phyloP scores from a whole-genome alignment of 1,139 yeast genomes.

The Pichia sp. region DNA sequence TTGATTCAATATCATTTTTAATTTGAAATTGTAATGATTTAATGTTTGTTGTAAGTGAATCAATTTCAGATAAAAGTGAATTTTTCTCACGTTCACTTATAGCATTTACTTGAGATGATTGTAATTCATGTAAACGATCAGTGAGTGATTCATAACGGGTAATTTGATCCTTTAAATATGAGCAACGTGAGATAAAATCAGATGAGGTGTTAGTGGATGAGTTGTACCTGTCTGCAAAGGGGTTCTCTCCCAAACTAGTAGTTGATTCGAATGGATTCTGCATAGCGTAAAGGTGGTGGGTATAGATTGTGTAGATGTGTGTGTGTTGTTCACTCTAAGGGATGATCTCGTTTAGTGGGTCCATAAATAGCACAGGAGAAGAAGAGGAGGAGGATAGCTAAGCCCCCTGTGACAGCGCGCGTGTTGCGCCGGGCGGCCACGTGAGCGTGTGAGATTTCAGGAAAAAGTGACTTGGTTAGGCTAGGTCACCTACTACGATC shows the following conservation, averaged over 20 bases:
- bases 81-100: constrained; percentile 12
- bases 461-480: too few relatives aligned
- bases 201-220: not conserved
- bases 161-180: constrained; percentile 9
- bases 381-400: too few relatives aligned
- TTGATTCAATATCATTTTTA: constrained; percentile 12
- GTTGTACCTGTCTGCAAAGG: constrained; percentile 12
- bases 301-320: too few relatives aligned
- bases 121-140: constrained; percentile 7
- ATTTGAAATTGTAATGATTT: constrained; percentile 12
- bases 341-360: too few relatives aligned
- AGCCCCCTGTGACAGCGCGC: too few relatives aligned
- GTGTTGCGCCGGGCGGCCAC: too few relatives aligned
- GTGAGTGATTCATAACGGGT: constrained; percentile 6
- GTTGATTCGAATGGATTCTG: constrained; percentile 10
- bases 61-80: constrained; percentile 4
- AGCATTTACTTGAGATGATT: constrained; percentile 7
- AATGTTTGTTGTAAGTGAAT: constrained; percentile 8
- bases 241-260: constrained; percentile 7
- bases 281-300: too few relatives aligned
- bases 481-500: too few relatives aligned
- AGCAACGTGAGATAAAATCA: constrained; percentile 5
- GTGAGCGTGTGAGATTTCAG: too few relatives aligned
- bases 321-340: too few relatives aligned
- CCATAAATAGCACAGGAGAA: too few relatives aligned